phyloP scores from a whole-genome alignment of 148 eudicot genomes.

The Amaranthus hypochondriacus region DNA sequence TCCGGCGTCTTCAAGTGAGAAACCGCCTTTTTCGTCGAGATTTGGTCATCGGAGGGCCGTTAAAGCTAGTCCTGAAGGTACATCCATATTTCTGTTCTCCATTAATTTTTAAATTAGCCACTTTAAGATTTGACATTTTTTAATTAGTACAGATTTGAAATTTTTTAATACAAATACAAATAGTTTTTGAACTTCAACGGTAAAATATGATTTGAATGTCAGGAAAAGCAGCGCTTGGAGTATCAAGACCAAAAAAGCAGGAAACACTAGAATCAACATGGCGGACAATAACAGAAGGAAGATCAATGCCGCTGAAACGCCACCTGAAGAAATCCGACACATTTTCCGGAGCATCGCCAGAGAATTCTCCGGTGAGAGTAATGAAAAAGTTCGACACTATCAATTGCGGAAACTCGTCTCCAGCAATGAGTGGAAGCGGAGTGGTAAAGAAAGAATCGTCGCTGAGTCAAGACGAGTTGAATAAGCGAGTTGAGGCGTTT shows the following conservation, averaged over 20 bases:
- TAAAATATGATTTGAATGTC: constrained; percentile 26
- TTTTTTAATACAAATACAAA: not conserved
- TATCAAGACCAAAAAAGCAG: constrained; percentile 57
- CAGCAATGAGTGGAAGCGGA: not conserved
- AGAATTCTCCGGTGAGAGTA: constrained; percentile 25
- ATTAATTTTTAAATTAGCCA: not conserved
- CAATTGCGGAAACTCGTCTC: constrained; percentile 24
- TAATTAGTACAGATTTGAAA: too few relatives aligned
- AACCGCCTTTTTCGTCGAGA: constrained; percentile 59
- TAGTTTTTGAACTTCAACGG: constrained; percentile 14
- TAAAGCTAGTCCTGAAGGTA: constrained; percentile 69
- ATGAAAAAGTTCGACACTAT: constrained; percentile 56
- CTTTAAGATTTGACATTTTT: too few relatives aligned
- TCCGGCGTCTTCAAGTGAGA: constrained; percentile 32
- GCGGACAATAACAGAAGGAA: constrained; percentile 74
- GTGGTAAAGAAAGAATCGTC: constrained; percentile 62
- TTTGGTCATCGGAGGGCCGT: constrained; percentile 50
- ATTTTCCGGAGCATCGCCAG: constrained; percentile 27
- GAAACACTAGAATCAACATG: constrained; percentile 43
- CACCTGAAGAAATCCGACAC: constrained; percentile 69
- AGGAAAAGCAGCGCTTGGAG: constrained; percentile 50
- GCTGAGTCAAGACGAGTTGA: constrained; percentile 79
- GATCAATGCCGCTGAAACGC: constrained; percentile 47
- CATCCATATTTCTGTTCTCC: not conserved
- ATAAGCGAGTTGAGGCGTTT: constrained; percentile 80